Evolutionary conservation across 73 alveolate genomes (phyloP), one percentile per base, ranked within the genome.

Genomic region (Blepharisma stoltei): DNA sequence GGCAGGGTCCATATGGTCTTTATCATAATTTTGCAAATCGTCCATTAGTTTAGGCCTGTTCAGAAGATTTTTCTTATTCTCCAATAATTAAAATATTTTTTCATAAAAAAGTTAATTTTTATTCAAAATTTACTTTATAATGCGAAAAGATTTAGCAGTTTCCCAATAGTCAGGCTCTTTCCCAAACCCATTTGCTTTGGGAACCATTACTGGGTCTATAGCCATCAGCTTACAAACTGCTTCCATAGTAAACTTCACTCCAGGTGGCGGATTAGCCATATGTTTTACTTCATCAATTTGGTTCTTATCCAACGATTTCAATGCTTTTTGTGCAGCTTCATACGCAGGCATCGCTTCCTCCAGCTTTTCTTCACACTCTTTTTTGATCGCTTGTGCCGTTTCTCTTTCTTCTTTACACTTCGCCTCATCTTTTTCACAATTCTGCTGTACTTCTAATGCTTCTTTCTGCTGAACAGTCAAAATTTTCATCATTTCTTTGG

Each of bases 311-410:
- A 98, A 94, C 70, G 89, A 94, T 68, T 90, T 89, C 25, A 97
- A 84, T 7, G 99, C 99, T 68, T 91, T 93, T 77, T 95, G 90
- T 0, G 99, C 99, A 44, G 90, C 97, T 78, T 86, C 93, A 20
- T 96, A 83, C 20, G 98, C 97, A 1, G 99, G 99, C 90, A 91
- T 88, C 32, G 99, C 99, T 87, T 94, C 89, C 66, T 95, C 99
- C 75, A 98, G 80, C 54, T 89, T 97, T 25, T 70, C 84, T 77
- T 91, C 78, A 75, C 97, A 91, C 46, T 90, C 97, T 21, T 80
- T 55, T 60, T 80, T 85, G 32, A 90, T 80, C 23, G 86, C 86
- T 46, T 73, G 88, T 18, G 97, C 98, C 47, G 49, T 75, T 54
- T 86, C 94, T 25, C 81, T 80, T 86, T 88, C 80, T 47, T 70